Base-by-base conservation (phyloP, 23 red algal species). In the Gracilaria vermiculophylla region DNA sequence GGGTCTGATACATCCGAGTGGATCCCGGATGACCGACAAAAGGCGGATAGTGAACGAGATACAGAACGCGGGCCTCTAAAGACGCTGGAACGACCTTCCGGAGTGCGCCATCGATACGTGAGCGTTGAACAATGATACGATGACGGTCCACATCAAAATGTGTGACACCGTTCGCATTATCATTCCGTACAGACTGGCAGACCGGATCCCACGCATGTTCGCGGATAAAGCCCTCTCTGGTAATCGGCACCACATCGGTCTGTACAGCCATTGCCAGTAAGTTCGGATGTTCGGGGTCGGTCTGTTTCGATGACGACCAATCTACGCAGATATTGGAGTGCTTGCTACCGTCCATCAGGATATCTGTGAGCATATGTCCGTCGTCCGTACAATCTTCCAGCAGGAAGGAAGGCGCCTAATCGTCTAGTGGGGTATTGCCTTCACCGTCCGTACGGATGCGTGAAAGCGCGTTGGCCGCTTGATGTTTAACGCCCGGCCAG, bases 1-100 rank as follows among this genome's bases (percentile, higher is more conserved):
- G 53, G 31, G 70, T 52, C 1, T 69, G 21, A 61, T 78, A 91
- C 86, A 91, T 81, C 21, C 76, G 55, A 31, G 62, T 57, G 14
- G 28, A 5, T 8, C 76, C 87, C 0, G 76, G 74, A 56, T 91
- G 72, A 13, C 76, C 53, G 13, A 23, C 75, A 1, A 72, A 45
- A n/a, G 24, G 34, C n/a, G 32, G 60, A 24, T 79, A 62, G 56
- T 81, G 87, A 27, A 45, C 60, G 0, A 91, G 45, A n/a, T 52
- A 69, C 1, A 81, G 34, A 17, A 81, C 52, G 6, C 66, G 43
- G 2, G 56, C 11, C 0, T 25, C 44, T 17, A 91, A 61, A 0
- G 40, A 58, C 1, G 40, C 7, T 0, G 54, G 87, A 1, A 91
- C 39, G 1, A 81, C 23, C 7, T 28, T 37, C 25, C 82, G 53